Percentiles rank a stretch among this genome's conserved stretches.
These are phyloP conservation scores for Castanea sativa DNA, from an alignment of 306 rosid genomes.

Conservation along the genomic window DNA sequence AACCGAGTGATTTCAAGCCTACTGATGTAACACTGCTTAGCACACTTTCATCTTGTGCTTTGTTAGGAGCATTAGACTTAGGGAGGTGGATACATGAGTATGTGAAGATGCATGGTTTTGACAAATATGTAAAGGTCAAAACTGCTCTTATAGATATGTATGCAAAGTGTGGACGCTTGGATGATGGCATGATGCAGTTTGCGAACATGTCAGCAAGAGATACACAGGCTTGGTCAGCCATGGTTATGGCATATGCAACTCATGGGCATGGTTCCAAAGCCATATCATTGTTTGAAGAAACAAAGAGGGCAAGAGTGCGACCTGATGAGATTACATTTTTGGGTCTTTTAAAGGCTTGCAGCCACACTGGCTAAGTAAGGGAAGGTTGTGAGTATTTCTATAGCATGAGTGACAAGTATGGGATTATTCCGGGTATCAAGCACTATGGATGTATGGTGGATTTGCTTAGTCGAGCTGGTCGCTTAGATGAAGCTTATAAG, in stretches of 20 bases:
- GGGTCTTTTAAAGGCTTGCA: constrained; percentile 73
- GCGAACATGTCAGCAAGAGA: constrained; percentile 58
- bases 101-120: constrained; percentile 67
- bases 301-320: constrained; percentile 46
- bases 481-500: constrained; percentile 57
- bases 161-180: constrained; percentile 75
- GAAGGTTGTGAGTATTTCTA: constrained; percentile 58
- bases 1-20: constrained; percentile 52
- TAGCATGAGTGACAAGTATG: constrained; percentile 55
- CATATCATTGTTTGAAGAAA: constrained; percentile 61
- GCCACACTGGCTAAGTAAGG: constrained; percentile 71
- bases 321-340: constrained; percentile 80
- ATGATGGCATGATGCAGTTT: constrained; percentile 44
- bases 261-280: constrained; percentile 69
- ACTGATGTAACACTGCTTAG: constrained; percentile 79
- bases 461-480: constrained; percentile 75
- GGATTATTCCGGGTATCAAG: constrained; percentile 60
- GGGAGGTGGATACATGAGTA: constrained; percentile 88
- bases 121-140: constrained; percentile 63
- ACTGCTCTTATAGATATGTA: constrained; percentile 84
- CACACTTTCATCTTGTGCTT: constrained; percentile 60
- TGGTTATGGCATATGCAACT: constrained; percentile 68
- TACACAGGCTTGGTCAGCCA: constrained; percentile 80
- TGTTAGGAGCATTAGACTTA: constrained; percentile 63
- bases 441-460: constrained; percentile 93